Evolutionary conservation across 371 early-diverging fungal species (phyloP).

Genomic region (Mucor saturninus): DNA sequence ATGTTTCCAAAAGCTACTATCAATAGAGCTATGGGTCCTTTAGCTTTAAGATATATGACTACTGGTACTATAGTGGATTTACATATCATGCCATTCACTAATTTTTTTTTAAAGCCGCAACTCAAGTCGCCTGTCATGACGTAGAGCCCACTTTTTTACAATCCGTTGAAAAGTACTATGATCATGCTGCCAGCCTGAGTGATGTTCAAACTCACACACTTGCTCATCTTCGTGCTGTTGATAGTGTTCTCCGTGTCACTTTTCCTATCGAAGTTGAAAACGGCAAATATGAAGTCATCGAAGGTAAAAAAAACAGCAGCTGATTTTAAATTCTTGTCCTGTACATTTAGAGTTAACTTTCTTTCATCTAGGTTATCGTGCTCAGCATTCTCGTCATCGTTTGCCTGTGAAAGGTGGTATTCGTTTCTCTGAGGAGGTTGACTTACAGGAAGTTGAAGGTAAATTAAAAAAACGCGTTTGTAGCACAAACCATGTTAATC

Average conservation of each 20-base stretch:
- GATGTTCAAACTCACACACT: conserved; percentile 71
- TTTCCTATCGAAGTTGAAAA: conserved; percentile 85
- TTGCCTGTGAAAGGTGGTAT: conserved; percentile 91
- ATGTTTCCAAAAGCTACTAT: conserved; percentile 18
- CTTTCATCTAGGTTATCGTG: conserved; percentile 71
- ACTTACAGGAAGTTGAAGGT: conserved; percentile 85
- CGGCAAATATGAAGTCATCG: conserved; percentile 77
- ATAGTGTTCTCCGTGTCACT: conserved; percentile 79
- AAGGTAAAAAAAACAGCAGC: conserved; percentile 35
- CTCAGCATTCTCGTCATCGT: conserved; percentile 89
- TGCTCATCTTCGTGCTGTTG: conserved; percentile 80
- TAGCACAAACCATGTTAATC: background rate
- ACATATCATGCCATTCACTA: background rate
- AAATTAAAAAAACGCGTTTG: conserved; percentile 15
- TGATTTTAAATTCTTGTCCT: no score
- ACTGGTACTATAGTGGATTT: conserved; percentile 24
- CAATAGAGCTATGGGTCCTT: conserved; percentile 22
- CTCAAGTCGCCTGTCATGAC: conserved; percentile 68
- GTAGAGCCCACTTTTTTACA: conserved; percentile 81
- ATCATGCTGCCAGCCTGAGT: conserved; percentile 76
- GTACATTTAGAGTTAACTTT: no score
- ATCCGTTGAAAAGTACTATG: conserved; percentile 82
- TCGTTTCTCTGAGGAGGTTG: conserved; percentile 81
- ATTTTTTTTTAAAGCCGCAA: conserved; percentile 45
- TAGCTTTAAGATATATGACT: conserved; percentile 28